These are phyloP conservation scores for Populus hybrid DNA, from an alignment of 441 rosid genomes.

Conservation along the genomic window DNA sequence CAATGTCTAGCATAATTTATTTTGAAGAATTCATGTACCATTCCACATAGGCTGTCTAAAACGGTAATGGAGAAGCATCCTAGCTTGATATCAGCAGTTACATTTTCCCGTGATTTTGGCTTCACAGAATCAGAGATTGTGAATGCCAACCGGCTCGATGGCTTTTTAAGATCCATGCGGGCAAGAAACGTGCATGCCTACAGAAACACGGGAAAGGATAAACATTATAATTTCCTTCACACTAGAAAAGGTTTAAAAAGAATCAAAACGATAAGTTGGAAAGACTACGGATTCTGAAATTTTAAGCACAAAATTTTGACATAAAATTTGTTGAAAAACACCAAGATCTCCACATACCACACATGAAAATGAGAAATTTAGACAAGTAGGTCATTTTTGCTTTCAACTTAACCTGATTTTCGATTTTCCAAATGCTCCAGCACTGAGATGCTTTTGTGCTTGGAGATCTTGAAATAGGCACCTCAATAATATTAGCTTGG, in stretches of 20 bases:
- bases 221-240: conserved; percentile 13
- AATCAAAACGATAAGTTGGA: conserved; percentile 7
- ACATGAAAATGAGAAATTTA: not conserved
- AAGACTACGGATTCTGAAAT: conserved; percentile 2
- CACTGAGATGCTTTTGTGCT: conserved; percentile 74
- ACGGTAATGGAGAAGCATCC: conserved; percentile 86
- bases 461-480: conserved; percentile 77
- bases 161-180: conserved; percentile 82
- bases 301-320: not conserved
- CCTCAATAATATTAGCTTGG: conserved; percentile 76
- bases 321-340: conserved; percentile 4
- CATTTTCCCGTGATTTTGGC: conserved; percentile 85
- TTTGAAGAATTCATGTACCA: conserved; percentile 46
- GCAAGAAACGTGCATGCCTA: conserved; percentile 99
- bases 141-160: conserved; percentile 77
- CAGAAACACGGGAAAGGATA: conserved; percentile 25
- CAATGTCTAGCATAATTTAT: conserved; percentile 7
- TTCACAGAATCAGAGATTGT: conserved; percentile 84
- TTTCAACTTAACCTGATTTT: conserved; percentile 74
- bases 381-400: conserved; percentile 12
- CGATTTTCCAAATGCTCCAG: conserved; percentile 99
- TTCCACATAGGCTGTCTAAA: conserved; percentile 91
- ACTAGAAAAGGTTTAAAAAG: conserved; percentile 16
- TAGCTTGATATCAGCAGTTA: conserved; percentile 84
- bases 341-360: not conserved